Base-by-base conservation (phyloP, 805 yeast genomes). In the Suhomyces xylopsoci region DNA sequence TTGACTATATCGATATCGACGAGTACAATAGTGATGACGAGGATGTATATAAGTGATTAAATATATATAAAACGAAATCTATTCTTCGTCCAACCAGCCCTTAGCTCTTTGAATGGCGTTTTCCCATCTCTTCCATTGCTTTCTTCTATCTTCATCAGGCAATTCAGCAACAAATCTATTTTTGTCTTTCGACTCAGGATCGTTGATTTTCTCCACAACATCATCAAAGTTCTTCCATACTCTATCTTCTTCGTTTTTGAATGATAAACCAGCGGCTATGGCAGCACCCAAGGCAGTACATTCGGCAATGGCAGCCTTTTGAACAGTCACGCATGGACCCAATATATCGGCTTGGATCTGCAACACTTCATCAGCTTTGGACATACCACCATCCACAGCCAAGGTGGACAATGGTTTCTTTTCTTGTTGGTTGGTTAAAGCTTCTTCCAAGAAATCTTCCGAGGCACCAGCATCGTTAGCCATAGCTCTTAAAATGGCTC, bases 231-330 rank as follows among this genome's bases (percentile, higher is more conserved):
- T 81, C 52, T 77, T 78, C 97, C 97, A 92, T 46, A 90, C 68
- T 44, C 88, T 80, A 19, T 83, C 82, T 22, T 75, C 60, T 51
- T 65, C 70, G 55, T 74, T 69, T 51, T 71, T 70, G 12, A 83
- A 73, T 14, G 81, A 74, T 62, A 91, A 74, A 10, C 97, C 97
- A 2, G 98, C 96, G 26, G 97, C 97, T 59, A 93, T 88, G 4
- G 97, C 97, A 7, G 97, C 96, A 26, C 98, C 98, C 56, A 92
- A 79, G 0, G 97, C 97, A 5, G 97, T 92, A 66, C 97, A 90
- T 70, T 92, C 98, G 34, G 90, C 76, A 67, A 86, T 88, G 30
- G 83, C 80, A 1, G 97, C 91, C 62, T 97, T 79, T 60, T 82
- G 81, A 43, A 92, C 93, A 25, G 85, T 83, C 38, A 86, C 88